These are phyloP conservation scores for Chionographis japonica DNA, from an alignment of 106 monocot species.

Conservation along the genomic window DNA sequence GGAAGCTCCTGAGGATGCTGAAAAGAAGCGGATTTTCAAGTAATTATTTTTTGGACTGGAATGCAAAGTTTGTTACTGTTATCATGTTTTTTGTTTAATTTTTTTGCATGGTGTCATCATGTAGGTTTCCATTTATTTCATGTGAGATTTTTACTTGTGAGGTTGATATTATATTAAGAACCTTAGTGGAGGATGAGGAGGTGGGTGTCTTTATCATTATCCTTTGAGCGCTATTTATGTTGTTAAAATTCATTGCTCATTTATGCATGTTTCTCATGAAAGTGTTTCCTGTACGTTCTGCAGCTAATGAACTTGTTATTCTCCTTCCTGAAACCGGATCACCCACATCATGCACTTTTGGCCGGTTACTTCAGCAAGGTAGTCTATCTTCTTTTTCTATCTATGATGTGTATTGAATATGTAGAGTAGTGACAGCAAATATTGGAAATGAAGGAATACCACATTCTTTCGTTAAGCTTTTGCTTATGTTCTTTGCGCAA, in stretches of 20 bases:
- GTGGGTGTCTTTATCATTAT: conserved; percentile 18
- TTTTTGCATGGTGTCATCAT: conserved; percentile 1
- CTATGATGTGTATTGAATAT: background rate
- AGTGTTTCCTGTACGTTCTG: conserved; percentile 3
- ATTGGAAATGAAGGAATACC: background rate
- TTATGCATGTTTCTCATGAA: background rate
- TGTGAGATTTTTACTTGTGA: conserved; percentile 97
- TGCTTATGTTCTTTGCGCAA: background rate
- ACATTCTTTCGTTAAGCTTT: background rate
- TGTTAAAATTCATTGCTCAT: background rate
- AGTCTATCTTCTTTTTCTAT: background rate
- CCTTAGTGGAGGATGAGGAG: conserved; percentile 76
- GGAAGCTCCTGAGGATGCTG: conserved; percentile 66
- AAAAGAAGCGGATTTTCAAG: conserved; percentile 61
- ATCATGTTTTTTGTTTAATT: background rate
- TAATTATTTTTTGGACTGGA: conserved; percentile 6
- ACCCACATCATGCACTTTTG: conserved; percentile 42
- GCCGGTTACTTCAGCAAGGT: conserved; percentile 93
- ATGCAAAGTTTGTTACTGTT: background rate
- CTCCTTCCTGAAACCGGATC: conserved; percentile 78
- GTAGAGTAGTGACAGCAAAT: background rate
- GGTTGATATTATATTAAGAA: conserved; percentile 71
- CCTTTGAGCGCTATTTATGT: background rate
- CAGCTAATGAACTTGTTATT: conserved; percentile 69
- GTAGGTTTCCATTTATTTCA: conserved; percentile 84